phyloP scores from a whole-genome alignment of 257 asterid genomes.

The Nicotiana tabacum region DNA sequence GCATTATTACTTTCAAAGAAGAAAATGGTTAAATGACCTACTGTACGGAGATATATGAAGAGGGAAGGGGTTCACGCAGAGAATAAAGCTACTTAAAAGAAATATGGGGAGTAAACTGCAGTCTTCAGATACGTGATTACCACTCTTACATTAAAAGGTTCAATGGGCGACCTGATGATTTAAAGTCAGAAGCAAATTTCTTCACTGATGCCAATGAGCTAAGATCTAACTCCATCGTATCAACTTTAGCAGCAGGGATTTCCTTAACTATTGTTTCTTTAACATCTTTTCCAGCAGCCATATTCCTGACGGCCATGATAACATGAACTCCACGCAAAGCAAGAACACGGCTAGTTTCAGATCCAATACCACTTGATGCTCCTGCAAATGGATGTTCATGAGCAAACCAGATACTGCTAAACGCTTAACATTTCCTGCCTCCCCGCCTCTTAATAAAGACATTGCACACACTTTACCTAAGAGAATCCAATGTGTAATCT shows the following conservation, averaged over 20 bases:
- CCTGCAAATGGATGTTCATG: constrained; percentile 35
- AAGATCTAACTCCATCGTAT: constrained; percentile 78
- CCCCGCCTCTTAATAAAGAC: neutral
- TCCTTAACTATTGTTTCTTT: constrained; percentile 46
- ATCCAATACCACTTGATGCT: constrained; percentile 87
- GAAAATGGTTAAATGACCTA: neutral
- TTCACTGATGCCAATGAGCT: constrained; percentile 65
- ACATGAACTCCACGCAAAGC: constrained; percentile 78
- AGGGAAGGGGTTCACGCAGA: neutral
- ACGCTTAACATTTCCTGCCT: neutral
- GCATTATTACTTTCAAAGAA: constrained; percentile 67
- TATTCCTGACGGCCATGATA: constrained; percentile 66
- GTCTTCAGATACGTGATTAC: neutral
- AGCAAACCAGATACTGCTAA: neutral
- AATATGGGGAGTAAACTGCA: neutral
- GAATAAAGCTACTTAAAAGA: neutral
- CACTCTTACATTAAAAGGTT: constrained; percentile 60
- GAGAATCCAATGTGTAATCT: neutral
- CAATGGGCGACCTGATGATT: constrained; percentile 57
- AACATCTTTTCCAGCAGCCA: constrained; percentile 49
- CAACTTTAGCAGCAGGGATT: constrained; percentile 67
- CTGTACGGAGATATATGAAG: neutral
- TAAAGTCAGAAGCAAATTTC: constrained; percentile 59
- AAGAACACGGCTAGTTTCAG: constrained; percentile 84
- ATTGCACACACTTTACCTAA: neutral